Percentiles rank a stretch among this genome's conserved stretches.
phyloP scores from a whole-genome alignment of 257 asterid species.

The Osmanthus fragrans region DNA sequence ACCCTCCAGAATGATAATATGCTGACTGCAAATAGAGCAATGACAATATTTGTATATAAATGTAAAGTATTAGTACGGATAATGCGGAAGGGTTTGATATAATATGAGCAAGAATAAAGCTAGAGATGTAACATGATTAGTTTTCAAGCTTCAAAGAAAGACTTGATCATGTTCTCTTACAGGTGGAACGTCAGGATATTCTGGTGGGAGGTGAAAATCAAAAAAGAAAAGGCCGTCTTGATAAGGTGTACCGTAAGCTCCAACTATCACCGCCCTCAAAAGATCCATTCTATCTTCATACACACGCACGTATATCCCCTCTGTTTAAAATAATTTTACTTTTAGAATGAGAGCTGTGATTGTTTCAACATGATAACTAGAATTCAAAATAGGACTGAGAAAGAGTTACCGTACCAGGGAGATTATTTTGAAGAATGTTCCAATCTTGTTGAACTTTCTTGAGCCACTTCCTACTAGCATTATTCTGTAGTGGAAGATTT shows the following conservation, averaged over 20 bases:
- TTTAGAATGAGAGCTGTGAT: slow-evolving; percentile 12
- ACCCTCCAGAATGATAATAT: slow-evolving; percentile 97
- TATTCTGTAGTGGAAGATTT: slow-evolving; percentile 44
- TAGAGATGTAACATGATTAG: not conserved
- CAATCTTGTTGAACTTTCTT: slow-evolving; percentile 95
- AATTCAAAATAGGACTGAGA: slow-evolving; percentile 19
- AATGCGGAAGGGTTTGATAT: slow-evolving; percentile 5
- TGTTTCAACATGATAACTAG: slow-evolving; percentile 22
- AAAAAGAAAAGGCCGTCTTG: slow-evolving; percentile 99
- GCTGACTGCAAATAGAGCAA: slow-evolving; percentile 62
- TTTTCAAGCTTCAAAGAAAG: slow-evolving; percentile 13
- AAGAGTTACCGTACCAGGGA: slow-evolving; percentile 65
- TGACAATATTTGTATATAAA: slow-evolving; percentile 10
- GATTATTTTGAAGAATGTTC: slow-evolving; percentile 92
- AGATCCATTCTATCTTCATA: slow-evolving; percentile 99
- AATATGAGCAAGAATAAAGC: slow-evolving; percentile 6
- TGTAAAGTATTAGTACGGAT: slow-evolving; percentile 1
- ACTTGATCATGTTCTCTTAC: slow-evolving; percentile 42
- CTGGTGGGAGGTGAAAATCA: slow-evolving; percentile 92
- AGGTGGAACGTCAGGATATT: slow-evolving; percentile 94
- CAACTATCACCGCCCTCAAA: slow-evolving; percentile 94
- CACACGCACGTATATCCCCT: slow-evolving; percentile 85
- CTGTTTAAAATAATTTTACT: slow-evolving; percentile 43
- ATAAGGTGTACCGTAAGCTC: slow-evolving; percentile 99
- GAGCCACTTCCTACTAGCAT: slow-evolving; percentile 92